Conservation (phyloP, 345 rosid genomes). For the Litchi chinensis region DNA sequence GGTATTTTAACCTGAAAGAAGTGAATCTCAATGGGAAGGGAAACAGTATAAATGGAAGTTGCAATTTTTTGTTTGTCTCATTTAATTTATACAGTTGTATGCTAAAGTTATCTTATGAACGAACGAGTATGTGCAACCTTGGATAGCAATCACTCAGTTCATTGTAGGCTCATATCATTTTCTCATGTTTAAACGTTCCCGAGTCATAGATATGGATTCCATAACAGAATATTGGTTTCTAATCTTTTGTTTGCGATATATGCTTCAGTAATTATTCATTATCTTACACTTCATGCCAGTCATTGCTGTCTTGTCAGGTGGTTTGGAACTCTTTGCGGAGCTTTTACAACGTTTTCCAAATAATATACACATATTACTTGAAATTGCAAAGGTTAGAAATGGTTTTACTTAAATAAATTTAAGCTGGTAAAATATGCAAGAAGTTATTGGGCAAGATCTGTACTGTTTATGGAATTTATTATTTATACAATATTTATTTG, state of each 20-base stretch:
- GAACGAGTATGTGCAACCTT: neutral
- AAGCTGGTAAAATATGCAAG: neutral
- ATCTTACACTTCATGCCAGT: neutral
- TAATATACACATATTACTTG: conserved; percentile 85
- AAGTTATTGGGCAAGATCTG: conserved; percentile 1
- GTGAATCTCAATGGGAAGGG: neutral
- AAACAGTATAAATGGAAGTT: neutral
- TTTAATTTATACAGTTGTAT: neutral
- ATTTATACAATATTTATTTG: neutral
- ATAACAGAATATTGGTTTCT: conserved; percentile 6
- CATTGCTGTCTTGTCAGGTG: conserved; percentile 55
- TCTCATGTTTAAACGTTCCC: conserved; percentile 4
- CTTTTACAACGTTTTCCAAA: conserved; percentile 91
- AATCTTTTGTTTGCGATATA: neutral
- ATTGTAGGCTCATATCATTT: neutral
- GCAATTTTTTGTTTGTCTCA: neutral
- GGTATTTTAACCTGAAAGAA: neutral
- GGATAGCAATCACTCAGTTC: neutral
- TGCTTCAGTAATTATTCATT: conserved; percentile 5
- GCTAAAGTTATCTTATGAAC: neutral
- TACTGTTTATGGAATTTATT: neutral
- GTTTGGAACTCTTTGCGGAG: conserved; percentile 80
- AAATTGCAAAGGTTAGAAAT: conserved; percentile 86
- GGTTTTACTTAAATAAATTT: conserved; percentile 12
- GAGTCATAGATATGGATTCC: neutral